These are phyloP conservation scores for Fistulifera pelliculosa DNA, from an alignment of 108 stramenopile genomes.

Conservation along the genomic window DNA sequence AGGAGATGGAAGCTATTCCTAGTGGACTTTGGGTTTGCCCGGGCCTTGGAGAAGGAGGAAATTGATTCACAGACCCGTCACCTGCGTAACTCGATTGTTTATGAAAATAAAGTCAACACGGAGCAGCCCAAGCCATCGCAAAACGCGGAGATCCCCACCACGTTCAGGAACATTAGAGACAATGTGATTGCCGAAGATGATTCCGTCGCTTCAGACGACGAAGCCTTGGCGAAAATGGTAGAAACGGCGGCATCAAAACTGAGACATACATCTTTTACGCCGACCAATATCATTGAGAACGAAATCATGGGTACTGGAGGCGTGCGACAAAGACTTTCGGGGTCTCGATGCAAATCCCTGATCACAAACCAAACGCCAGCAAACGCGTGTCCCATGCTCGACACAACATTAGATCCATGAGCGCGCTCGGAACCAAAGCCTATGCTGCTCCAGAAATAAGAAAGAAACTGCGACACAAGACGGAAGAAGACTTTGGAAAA, in stretches of 20 bases:
- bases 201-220: slow-evolving; percentile 2
- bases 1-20: slow-evolving; percentile 59
- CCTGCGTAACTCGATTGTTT: slow-evolving; percentile 33
- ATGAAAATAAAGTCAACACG: slow-evolving; percentile 13
- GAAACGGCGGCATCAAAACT: slow-evolving; percentile 8
- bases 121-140: slow-evolving; percentile 1
- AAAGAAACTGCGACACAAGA: slow-evolving; percentile 36
- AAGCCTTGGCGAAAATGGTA: slow-evolving; percentile 2
- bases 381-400: slow-evolving; percentile 20
- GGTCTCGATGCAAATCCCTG: slow-evolving; percentile 1
- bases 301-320: slow-evolving; percentile 9
- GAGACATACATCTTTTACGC: not conserved
- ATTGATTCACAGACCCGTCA: slow-evolving; percentile 18
- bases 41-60: slow-evolving; percentile 47
- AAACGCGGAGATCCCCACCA: not conserved
- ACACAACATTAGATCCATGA: slow-evolving; percentile 42
- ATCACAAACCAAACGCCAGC: not conserved
- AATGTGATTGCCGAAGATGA: not conserved
- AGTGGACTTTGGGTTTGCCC: slow-evolving; percentile 83
- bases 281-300: slow-evolving; percentile 7
- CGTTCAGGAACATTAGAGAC: not conserved
- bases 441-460: slow-evolving; percentile 84
- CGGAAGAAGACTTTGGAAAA: slow-evolving; percentile 31
- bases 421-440: slow-evolving; percentile 67
- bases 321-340: slow-evolving; percentile 3